phyloP scores from a whole-genome alignment of 768 basidiomycete genomes.

The Mycena albidolilacea region DNA sequence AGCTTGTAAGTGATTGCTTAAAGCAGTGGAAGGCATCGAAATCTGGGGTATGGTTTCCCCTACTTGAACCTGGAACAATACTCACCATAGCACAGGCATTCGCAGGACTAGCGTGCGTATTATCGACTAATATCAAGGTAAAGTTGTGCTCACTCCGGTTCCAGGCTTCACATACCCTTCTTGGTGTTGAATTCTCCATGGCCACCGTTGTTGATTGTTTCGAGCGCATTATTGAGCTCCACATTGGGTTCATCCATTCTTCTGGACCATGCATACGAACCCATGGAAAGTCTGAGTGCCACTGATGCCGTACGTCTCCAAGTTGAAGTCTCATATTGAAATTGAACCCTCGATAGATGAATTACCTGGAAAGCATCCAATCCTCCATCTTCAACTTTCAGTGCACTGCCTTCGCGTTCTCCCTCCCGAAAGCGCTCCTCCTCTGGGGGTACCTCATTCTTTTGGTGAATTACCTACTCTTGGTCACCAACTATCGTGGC shows the following conservation, averaged over 20 bases:
- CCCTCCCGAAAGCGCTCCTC: constrained; percentile 67
- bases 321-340: constrained; percentile 4
- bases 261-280: constrained; percentile 55
- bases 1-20: constrained; percentile 58
- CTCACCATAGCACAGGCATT: constrained; percentile 34
- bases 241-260: constrained; percentile 53
- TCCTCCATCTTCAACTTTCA: constrained; percentile 61
- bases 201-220: constrained; percentile 46
- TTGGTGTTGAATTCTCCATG: constrained; percentile 48
- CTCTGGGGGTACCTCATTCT: constrained; percentile 61
- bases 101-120: constrained; percentile 23
- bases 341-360: constrained; percentile 42
- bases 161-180: constrained; percentile 53
- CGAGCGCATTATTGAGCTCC: constrained; percentile 48
- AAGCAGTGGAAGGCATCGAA: constrained; percentile 64
- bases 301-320: constrained; percentile 55
- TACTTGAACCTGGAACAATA: constrained; percentile 36
- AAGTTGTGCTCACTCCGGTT: not conserved
- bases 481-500: not conserved
- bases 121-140: not conserved
- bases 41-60: constrained; percentile 52
- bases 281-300: constrained; percentile 53
- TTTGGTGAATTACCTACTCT: constrained; percentile 26
- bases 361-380: constrained; percentile 53
- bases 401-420: constrained; percentile 62